These are phyloP conservation scores for Xylariaceae sp. DNA, from an alignment of 2,329 filamentous ascomycete species.

Conservation along the genomic window DNA sequence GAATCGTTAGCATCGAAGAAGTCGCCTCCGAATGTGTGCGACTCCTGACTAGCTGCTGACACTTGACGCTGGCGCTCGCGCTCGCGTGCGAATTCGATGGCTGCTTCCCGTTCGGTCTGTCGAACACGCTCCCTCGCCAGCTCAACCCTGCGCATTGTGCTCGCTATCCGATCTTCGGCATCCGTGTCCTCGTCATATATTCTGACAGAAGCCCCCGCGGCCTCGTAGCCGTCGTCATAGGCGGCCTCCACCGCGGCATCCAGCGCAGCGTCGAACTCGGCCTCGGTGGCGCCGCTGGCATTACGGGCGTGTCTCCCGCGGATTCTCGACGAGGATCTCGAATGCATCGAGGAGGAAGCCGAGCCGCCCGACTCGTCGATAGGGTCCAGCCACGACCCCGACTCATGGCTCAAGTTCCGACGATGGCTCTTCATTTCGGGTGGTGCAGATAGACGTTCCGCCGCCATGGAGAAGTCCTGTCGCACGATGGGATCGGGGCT, in stretches of 20 bases:
- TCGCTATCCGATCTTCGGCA: conserved; percentile 40
- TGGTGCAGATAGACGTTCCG: conserved; percentile 16
- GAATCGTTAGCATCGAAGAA: conserved; percentile 58
- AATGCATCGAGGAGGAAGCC: conserved; percentile 71
- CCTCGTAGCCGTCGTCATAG: conserved; percentile 86
- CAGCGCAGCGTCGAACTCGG: conserved; percentile 87
- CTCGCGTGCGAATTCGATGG: conserved; percentile 52
- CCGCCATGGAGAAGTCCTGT: conserved; percentile 27
- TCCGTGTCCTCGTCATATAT: conserved; percentile 28
- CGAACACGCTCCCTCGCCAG: conserved; percentile 68
- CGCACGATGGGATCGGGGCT: conserved; percentile 28
- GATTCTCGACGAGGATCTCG: conserved; percentile 64
- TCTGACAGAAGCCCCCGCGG: conserved; percentile 45
- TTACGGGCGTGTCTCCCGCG: conserved; percentile 63
- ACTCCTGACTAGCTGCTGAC: conserved; percentile 29
- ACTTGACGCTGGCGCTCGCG: conserved; percentile 44
- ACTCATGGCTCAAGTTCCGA: conserved; percentile 64
- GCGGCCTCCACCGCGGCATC: conserved; percentile 95
- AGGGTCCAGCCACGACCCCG: conserved; percentile 88
- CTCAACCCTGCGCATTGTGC: conserved; percentile 60
- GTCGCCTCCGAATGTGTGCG: conserved; percentile 45
- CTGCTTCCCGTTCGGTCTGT: conserved; percentile 63
- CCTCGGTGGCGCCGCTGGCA: conserved; percentile 67
- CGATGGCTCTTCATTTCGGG: conserved; percentile 31
- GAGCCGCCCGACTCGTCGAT: conserved; percentile 86